Conservation (phyloP, 148 eudicot genomes). For the Heliamphora exappendiculata region DNA sequence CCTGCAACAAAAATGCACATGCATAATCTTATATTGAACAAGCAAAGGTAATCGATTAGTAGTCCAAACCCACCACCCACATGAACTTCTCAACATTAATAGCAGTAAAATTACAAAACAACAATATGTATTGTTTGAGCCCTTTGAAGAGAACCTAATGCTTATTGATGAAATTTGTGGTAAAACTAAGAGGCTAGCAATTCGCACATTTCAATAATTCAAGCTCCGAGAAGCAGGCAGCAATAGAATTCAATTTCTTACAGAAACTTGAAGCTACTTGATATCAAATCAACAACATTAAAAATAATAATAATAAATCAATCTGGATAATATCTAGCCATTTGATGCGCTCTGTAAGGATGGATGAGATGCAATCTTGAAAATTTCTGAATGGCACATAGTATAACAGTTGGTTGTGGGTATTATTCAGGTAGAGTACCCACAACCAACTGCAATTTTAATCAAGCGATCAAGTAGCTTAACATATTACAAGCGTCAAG, state of each 20-base stretch:
- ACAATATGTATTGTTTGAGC: not conserved
- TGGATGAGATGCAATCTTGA: not conserved
- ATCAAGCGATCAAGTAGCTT: not conserved
- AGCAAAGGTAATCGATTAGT: not conserved
- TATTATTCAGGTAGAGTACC: not conserved
- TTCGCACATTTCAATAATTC: not conserved
- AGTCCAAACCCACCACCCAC: not conserved
- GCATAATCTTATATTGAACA: not conserved
- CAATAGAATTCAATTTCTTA: not conserved
- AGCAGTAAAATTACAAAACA: not conserved
- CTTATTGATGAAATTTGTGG: not conserved
- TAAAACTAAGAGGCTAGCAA: not conserved
- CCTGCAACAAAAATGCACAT: conserved; percentile 27
- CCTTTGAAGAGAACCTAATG: not conserved
- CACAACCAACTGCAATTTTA: not conserved
- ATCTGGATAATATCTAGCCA: not conserved
- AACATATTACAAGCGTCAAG: no score
- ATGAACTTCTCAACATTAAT: not conserved
- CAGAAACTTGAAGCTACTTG: not conserved
- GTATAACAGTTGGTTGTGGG: not conserved
- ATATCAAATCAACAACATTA: not conserved
- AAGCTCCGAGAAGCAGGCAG: not conserved
- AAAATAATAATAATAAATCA: no score
- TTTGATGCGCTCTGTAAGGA: not conserved
- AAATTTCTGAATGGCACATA: not conserved